Base-by-base conservation (phyloP, 2,329 filamentous ascomycete species). In the Fusarium begoniae region DNA sequence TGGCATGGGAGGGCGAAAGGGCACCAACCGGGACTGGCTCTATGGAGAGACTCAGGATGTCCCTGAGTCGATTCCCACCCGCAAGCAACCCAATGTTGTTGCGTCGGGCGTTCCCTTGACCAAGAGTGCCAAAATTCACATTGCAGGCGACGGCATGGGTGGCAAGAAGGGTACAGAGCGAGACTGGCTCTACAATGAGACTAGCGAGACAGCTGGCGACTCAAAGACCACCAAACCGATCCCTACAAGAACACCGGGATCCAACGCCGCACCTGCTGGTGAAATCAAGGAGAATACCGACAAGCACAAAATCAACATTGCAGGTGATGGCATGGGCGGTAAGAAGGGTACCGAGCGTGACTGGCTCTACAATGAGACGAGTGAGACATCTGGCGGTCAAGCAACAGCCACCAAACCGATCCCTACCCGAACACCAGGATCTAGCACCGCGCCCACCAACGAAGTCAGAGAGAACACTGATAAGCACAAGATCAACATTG, bases 261-360 rank as follows among this genome's bases (percentile, higher is more conserved):
- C 65, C 8, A 63, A 60, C 35, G 43, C 61, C 22, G 45, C 40
- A 17, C 48, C 68, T 18, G 44, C 51, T 11, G 57, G 45, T 45
- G 66, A 61, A 40, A 64, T 66, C 65, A 62, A 61, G 58, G 70
- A 76, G 26, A 66, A 62, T 24, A 70, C 66, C 18, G 68, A 66
- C n/a, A 70, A 66, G n/a, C 68, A 70, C 38, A 72, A 68, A 65
- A 84, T 85, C 41, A 83, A 81, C 47, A 88, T 88, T 63, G 86
- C 83, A 3, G 90, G 90, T 32, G 88, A 91, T 74, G 91, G 91
- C 60, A 92, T 92, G 90, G 91, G 90, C 50, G 89, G 89, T 57
- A 85, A 85, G 75, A 89, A 87, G 80, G 88, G 86, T 48, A 83
- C 85, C 57, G 83, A 86, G 47, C 83, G 88, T 59, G 81, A 85